phyloP scores from a whole-genome alignment of 1,139 yeast species.

The Suhomyces yuchorum region DNA sequence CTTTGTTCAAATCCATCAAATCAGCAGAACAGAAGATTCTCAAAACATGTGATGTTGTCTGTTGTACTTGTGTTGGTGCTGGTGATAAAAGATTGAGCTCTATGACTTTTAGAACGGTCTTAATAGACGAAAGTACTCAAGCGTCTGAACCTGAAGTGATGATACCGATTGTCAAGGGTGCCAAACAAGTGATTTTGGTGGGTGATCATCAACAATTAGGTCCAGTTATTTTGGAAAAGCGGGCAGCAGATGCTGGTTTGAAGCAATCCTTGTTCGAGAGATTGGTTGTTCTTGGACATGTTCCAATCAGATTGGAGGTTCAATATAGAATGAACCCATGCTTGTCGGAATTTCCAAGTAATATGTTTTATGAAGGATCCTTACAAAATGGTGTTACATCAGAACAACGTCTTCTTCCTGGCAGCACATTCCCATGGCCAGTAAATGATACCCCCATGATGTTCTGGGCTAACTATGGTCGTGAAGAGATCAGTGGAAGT shows the following conservation, averaged over 20 bases:
- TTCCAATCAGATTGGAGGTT: constrained; percentile 83
- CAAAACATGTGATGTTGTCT: constrained; percentile 72
- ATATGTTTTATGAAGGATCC: constrained; percentile 91
- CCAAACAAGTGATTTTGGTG: constrained; percentile 83
- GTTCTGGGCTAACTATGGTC: constrained; percentile 92
- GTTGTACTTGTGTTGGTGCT: constrained; percentile 93
- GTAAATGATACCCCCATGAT: constrained; percentile 81
- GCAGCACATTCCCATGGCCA: constrained; percentile 86
- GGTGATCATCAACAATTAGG: constrained; percentile 97
- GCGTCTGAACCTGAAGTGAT: constrained; percentile 91
- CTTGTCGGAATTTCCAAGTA: constrained; percentile 83
- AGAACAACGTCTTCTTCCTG: constrained; percentile 61
- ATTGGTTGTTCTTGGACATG: constrained; percentile 78
- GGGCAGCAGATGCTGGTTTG: constrained; percentile 85
- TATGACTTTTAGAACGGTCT: constrained; percentile 67
- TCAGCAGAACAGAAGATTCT: constrained; percentile 54
- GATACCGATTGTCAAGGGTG: constrained; percentile 86
- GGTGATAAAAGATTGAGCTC: constrained; percentile 66
- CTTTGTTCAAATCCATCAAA: constrained; percentile 43
- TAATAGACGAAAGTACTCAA: constrained; percentile 92
- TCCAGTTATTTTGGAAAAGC: constrained; percentile 79
- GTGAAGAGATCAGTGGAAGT: constrained; percentile 80
- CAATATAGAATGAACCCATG: constrained; percentile 96
- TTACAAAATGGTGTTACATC: constrained; percentile 88
- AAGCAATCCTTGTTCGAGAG: constrained; percentile 86